phyloP scores from a whole-genome alignment of 768 basidiomycete species.

The Collybia nuda region DNA sequence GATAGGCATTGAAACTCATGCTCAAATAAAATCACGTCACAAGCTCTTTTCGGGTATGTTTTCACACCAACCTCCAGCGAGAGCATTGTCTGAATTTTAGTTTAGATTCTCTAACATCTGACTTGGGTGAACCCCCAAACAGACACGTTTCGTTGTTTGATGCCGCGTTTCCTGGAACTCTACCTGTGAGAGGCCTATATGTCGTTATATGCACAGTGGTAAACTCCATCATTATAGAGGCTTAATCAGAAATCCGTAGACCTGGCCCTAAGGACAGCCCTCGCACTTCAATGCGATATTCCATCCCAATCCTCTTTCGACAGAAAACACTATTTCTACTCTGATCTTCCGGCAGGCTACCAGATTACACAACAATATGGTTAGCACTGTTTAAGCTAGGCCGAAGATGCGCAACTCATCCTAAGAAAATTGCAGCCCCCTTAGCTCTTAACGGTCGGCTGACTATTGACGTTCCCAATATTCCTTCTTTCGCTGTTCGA shows the following conservation, averaged over 20 bases:
- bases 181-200: constrained; percentile 62
- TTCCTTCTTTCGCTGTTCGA: constrained; percentile 49
- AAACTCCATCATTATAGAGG: constrained; percentile 31
- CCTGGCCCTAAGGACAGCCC: constrained; percentile 76
- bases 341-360: constrained; percentile 91
- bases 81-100: background rate
- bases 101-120: constrained; percentile 40
- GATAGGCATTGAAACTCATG: constrained; percentile 94
- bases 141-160: constrained; percentile 76
- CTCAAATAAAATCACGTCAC: constrained; percentile 82
- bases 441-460: constrained; percentile 66
- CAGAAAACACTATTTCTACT: constrained; percentile 97
- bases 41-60: constrained; percentile 83
- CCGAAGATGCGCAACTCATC: no score
- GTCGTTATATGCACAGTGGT: constrained; percentile 2
- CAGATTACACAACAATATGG: constrained; percentile 98
- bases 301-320: constrained; percentile 83
- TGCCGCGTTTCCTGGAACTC: constrained; percentile 89
- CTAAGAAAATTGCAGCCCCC: constrained; percentile 54
- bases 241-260: constrained; percentile 72
- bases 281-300: constrained; percentile 70
- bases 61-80: no score
- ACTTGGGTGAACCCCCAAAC: constrained; percentile 58
- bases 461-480: constrained; percentile 42
- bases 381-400: constrained; percentile 24